Conservation (phyloP, 2,329 filamentous ascomycete species). For the Amauroascus verrucosus region DNA sequence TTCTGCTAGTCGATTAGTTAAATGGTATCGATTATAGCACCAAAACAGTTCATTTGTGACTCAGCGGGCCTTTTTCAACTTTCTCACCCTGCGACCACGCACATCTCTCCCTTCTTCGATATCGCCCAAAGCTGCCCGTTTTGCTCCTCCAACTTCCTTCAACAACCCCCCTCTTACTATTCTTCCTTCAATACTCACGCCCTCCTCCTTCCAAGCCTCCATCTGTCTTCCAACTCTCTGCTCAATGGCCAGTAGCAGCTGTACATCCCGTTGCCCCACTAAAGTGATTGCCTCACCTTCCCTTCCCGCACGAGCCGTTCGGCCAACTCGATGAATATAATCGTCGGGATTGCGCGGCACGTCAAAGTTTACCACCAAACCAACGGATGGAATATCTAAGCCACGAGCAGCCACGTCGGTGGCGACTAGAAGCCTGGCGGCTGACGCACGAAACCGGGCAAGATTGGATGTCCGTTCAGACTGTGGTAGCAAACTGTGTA, state of each 20-base stretch:
- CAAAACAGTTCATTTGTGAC: not conserved
- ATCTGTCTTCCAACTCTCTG: slow-evolving; percentile 65
- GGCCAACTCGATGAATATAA: slow-evolving; percentile 92
- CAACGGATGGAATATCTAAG: slow-evolving; percentile 88
- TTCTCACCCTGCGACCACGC: slow-evolving; percentile 61
- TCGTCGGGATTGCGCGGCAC: slow-evolving; percentile 92
- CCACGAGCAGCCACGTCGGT: slow-evolving; percentile 92
- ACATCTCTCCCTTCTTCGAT: slow-evolving; percentile 90
- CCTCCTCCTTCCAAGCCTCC: slow-evolving; percentile 77
- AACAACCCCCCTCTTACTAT: slow-evolving; percentile 68
- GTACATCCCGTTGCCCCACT: slow-evolving; percentile 85
- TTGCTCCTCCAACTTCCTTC: slow-evolving; percentile 90
- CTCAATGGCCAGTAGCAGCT: slow-evolving; percentile 85
- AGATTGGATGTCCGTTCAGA: slow-evolving; percentile 77
- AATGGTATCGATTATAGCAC: not conserved
- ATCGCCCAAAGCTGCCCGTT: slow-evolving; percentile 78
- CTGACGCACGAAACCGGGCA: slow-evolving; percentile 78
- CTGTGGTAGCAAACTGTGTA: slow-evolving; percentile 82
- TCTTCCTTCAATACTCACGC: slow-evolving; percentile 84
- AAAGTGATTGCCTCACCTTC: slow-evolving; percentile 74
- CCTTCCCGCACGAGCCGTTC: slow-evolving; percentile 85
- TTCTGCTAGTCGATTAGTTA: not conserved
- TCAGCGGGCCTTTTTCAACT: slow-evolving; percentile 35
- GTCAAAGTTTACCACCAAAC: slow-evolving; percentile 88
- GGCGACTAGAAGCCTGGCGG: slow-evolving; percentile 80